Conservation (phyloP, 495 filamentous ascomycete species). For the Halenospora varia region DNA sequence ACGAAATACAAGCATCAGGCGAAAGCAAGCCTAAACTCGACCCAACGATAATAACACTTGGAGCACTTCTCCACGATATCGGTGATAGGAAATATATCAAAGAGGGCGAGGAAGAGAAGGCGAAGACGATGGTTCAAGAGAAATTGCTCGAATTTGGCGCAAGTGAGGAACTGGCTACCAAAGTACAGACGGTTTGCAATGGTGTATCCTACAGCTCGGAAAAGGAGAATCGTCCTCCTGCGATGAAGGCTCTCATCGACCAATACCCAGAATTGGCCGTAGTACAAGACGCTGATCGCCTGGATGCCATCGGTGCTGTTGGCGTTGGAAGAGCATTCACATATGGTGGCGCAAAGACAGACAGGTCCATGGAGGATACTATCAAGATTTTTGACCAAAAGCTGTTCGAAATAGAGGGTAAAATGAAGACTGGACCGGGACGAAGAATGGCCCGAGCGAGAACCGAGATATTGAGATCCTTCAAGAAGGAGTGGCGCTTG, state of each 20-base stretch:
- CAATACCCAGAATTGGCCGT: conserved; percentile 68
- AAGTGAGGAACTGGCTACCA: conserved; percentile 44
- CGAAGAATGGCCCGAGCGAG: conserved; percentile 56
- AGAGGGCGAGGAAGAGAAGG: conserved; percentile 28
- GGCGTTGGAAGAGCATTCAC: conserved; percentile 76
- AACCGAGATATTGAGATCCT: conserved; percentile 42
- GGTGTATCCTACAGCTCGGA: conserved; percentile 75
- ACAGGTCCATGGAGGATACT: conserved; percentile 47
- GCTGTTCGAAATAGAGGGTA: conserved; percentile 59
- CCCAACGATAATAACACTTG: conserved; percentile 52
- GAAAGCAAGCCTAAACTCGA: conserved; percentile 35
- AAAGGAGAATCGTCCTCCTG: conserved; percentile 37
- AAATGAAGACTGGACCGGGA: conserved; percentile 81
- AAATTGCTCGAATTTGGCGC: conserved; percentile 53
- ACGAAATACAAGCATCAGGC: conserved; percentile 26
- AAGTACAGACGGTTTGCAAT: conserved; percentile 62
- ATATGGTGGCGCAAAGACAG: conserved; percentile 42
- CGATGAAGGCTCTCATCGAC: conserved; percentile 48
- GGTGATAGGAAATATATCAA: conserved; percentile 75
- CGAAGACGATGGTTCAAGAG: conserved; percentile 47
- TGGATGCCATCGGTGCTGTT: conserved; percentile 83
- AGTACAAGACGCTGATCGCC: conserved; percentile 84
- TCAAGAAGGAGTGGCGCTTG: conserved; percentile 3
- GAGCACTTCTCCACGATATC: conserved; percentile 80
- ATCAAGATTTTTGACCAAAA: conserved; percentile 77